These are phyloP conservation scores for Cercospora berteroae DNA, from an alignment of 2,329 filamentous ascomycete genomes.

Conservation along the genomic window DNA sequence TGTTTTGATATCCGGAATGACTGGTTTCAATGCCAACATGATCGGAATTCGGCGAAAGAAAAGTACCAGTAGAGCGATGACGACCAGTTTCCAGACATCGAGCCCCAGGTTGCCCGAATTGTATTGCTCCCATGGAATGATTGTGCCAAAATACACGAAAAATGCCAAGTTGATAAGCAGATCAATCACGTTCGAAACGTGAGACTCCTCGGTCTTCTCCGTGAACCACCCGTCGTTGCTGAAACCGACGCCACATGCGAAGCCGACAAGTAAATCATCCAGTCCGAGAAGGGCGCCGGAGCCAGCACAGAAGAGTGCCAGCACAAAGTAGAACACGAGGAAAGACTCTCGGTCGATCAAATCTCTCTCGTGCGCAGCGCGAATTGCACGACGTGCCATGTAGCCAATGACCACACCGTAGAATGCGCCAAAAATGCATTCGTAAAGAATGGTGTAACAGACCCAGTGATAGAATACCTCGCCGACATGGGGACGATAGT, in stretches of 20 bases:
- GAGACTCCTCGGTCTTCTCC: constrained; percentile 96
- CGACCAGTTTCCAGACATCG: constrained; percentile 83
- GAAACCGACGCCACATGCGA: constrained; percentile 95
- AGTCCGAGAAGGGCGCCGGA: constrained; percentile 87
- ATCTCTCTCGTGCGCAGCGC: constrained; percentile 76
- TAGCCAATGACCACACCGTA: constrained; percentile 89
- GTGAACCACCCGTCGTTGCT: constrained; percentile 99
- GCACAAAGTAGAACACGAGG: constrained; percentile 95
- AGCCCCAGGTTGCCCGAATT: constrained; percentile 72
- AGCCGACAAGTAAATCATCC: constrained; percentile 91
- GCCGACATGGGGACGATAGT: constrained; percentile 67
- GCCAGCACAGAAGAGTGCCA: constrained; percentile 92
- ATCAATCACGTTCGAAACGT: constrained; percentile 99
- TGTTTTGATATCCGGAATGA: constrained; percentile 96
- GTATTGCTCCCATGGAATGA: constrained; percentile 93
- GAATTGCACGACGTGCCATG: constrained; percentile 84
- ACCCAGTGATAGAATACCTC: constrained; percentile 83
- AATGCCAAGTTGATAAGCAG: constrained; percentile 94
- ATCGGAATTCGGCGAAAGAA: constrained; percentile 94
- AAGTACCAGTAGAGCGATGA: constrained; percentile 89
- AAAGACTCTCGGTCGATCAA: constrained; percentile 96
- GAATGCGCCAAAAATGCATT: constrained; percentile 88
- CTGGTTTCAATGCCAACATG: constrained; percentile 85
- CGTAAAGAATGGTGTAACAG: constrained; percentile 85
- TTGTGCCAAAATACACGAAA: constrained; percentile 95